Conservation (phyloP, 805 yeast genomes). For the Vanderwaltozyma polyspora region DNA sequence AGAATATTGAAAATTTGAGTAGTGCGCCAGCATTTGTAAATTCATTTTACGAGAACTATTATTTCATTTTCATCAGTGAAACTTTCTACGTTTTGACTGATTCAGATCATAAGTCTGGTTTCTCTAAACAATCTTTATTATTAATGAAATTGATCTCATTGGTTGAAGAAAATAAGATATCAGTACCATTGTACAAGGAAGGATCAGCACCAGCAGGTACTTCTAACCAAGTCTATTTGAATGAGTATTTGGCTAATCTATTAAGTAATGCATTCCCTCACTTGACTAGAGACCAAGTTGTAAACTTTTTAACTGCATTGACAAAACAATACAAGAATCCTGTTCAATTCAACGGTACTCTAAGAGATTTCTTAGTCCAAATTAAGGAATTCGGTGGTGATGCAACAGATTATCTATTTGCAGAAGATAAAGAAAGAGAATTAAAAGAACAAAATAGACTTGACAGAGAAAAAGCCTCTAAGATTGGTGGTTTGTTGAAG, state of each 20-base stretch:
- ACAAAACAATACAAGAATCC: slow-evolving; percentile 64
- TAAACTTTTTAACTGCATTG: slow-evolving; percentile 69
- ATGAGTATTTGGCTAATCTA: slow-evolving; percentile 72
- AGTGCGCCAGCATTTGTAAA: slow-evolving; percentile 48
- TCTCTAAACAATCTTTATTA: slow-evolving; percentile 74
- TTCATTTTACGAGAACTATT: slow-evolving; percentile 80
- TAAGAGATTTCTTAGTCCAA: slow-evolving; percentile 93
- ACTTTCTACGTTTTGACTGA: slow-evolving; percentile 90
- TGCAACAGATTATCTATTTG: slow-evolving; percentile 85
- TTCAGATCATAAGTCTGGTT: slow-evolving; percentile 95
- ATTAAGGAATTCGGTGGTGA: slow-evolving; percentile 94
- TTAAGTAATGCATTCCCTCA: slow-evolving; percentile 87
- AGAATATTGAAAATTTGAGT: slow-evolving; percentile 72
- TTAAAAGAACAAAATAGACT: slow-evolving; percentile 51
- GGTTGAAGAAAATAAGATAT: slow-evolving; percentile 65
- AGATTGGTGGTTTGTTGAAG: slow-evolving; percentile 86
- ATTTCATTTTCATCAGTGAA: slow-evolving; percentile 81
- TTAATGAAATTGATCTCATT: slow-evolving; percentile 74
- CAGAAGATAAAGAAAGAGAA: slow-evolving; percentile 83
- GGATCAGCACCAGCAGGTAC: slow-evolving; percentile 82
- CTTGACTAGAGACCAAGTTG: slow-evolving; percentile 70
- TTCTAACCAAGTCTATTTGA: slow-evolving; percentile 64
- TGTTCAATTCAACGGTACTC: slow-evolving; percentile 63
- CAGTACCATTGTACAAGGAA: slow-evolving; percentile 67
- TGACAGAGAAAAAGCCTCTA: slow-evolving; percentile 72